Conservation (phyloP, 257 asterid genomes). For the Verbena officinalis region DNA sequence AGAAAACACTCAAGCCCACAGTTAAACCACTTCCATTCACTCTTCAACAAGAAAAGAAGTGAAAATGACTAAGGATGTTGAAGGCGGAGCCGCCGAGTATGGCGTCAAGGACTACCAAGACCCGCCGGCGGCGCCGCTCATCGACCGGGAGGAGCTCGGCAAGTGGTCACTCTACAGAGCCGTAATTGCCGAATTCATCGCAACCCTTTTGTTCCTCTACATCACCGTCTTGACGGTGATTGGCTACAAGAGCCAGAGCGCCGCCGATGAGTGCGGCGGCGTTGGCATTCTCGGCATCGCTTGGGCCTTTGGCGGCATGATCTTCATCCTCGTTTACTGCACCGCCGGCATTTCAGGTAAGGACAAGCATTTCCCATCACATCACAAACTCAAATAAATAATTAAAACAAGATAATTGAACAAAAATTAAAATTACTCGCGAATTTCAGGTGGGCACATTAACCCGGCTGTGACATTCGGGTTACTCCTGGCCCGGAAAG, state of each 20-base stretch:
- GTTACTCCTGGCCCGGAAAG: conserved; percentile 64
- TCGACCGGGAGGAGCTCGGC: conserved; percentile 59
- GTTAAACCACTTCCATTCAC: not conserved
- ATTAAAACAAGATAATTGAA: not conserved
- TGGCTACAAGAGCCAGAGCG: conserved; percentile 68
- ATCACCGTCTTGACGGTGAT: conserved; percentile 70
- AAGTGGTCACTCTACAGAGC: conserved; percentile 80
- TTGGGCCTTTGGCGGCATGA: conserved; percentile 92
- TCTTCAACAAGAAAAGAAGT: not conserved
- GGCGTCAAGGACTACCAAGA: conserved; percentile 65
- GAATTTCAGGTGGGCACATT: conserved; percentile 61
- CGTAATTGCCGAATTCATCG: conserved; percentile 68
- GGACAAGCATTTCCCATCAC: not conserved
- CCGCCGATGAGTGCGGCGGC: conserved; percentile 59
- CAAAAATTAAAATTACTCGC: not conserved
- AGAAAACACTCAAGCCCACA: not conserved
- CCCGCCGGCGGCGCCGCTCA: conserved; percentile 67
- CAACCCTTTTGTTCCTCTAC: conserved; percentile 68
- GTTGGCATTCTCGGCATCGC: conserved; percentile 85
- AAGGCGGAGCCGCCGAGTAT: conserved; percentile 49
- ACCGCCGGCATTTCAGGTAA: conserved; percentile 80
- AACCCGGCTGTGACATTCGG: conserved; percentile 81
- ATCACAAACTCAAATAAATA: not conserved
- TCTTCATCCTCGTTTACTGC: conserved; percentile 78
- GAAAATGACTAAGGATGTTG: conserved; percentile 57